A percentile compares a stretch with the other conserved stretches of the same genome.
Conservation (phyloP, 139 green algal genomes). For the Pleodorina starrii region DNA sequence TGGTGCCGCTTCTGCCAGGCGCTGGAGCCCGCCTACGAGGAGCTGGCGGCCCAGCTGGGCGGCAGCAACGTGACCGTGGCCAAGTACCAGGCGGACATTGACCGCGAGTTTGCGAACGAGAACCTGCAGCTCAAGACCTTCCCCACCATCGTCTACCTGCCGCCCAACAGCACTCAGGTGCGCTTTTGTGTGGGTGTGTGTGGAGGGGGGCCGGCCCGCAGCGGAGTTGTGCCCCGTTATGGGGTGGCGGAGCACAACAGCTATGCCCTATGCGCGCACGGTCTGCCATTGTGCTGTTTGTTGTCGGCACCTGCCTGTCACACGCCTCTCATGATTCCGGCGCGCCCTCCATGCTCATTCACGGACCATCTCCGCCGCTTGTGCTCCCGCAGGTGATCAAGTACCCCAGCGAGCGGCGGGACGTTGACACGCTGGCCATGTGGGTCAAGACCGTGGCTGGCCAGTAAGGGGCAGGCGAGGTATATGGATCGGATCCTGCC, state of each 20-base stretch:
- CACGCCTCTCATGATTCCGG: too few species aligned
- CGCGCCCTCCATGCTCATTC: too few species aligned
- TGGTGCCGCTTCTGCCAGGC: constrained; percentile 97
- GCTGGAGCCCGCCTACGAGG: constrained; percentile 83
- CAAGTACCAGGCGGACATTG: constrained; percentile 84
- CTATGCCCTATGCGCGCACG: too few species aligned
- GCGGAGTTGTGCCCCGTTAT: too few species aligned
- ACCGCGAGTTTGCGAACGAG: constrained; percentile 80
- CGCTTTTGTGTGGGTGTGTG: too few species aligned
- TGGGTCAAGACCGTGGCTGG: constrained; percentile 84
- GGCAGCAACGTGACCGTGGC: constrained; percentile 65
- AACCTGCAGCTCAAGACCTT: constrained; percentile 92
- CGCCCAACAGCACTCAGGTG: constrained; percentile 59
- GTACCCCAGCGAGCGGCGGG: constrained; percentile 88
- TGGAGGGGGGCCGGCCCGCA: too few species aligned
- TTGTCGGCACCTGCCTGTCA: too few species aligned
- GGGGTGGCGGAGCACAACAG: too few species aligned
- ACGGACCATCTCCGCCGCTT: too few species aligned
- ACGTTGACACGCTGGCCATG: constrained; percentile 87
- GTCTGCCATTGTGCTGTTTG: too few species aligned
- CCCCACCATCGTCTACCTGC: constrained; percentile 91
- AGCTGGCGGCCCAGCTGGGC: constrained; percentile 76
- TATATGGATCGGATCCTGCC: too few species aligned
- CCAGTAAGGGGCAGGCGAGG: too few species aligned
- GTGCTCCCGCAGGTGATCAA: constrained; percentile 77